phyloP scores from a whole-genome alignment of 2,329 filamentous ascomycete genomes.

The Zasmidium citrigriseum region DNA sequence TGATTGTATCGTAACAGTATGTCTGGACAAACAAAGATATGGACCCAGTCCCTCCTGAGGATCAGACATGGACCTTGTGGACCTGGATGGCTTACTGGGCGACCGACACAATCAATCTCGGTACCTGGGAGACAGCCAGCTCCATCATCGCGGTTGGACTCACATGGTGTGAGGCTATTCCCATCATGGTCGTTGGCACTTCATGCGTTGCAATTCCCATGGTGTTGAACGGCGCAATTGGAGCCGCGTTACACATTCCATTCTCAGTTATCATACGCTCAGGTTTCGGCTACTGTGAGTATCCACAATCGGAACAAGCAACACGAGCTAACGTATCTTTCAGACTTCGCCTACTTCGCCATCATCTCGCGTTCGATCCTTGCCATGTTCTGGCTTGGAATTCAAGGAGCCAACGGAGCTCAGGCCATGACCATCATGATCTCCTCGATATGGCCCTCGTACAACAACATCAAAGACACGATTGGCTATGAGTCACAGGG shows the following conservation, averaged over 20 bases:
- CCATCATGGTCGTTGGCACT: conserved; percentile 53
- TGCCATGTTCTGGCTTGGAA: conserved; percentile 35
- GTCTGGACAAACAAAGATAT: conserved; percentile 8
- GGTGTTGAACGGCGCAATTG: conserved; percentile 51
- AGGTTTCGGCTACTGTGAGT: conserved; percentile 53
- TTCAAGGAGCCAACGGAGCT: conserved; percentile 31
- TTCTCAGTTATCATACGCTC: conserved; percentile 58
- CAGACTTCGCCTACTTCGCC: conserved; percentile 44
- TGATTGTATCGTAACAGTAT: background rate
- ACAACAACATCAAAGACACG: conserved; percentile 52
- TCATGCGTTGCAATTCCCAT: conserved; percentile 53
- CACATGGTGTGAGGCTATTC: conserved; percentile 57
- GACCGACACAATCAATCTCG: conserved; percentile 41
- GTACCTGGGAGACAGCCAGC: conserved; percentile 41
- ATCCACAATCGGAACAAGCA: too few relatives aligned
- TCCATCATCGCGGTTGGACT: conserved; percentile 56
- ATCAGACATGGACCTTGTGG: conserved; percentile 38
- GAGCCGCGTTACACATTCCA: conserved; percentile 56
- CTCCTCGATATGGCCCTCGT: conserved; percentile 59
- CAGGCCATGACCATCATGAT: conserved; percentile 25
- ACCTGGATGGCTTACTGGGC: conserved; percentile 46
- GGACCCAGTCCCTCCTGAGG: conserved; percentile 17
- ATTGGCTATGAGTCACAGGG: conserved; percentile 50
- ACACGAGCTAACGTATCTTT: too few relatives aligned
- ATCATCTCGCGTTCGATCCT: conserved; percentile 33